phyloP scores from a whole-genome alignment of 768 basidiomycete genomes.

The Porpolomopsis calyptriformis region DNA sequence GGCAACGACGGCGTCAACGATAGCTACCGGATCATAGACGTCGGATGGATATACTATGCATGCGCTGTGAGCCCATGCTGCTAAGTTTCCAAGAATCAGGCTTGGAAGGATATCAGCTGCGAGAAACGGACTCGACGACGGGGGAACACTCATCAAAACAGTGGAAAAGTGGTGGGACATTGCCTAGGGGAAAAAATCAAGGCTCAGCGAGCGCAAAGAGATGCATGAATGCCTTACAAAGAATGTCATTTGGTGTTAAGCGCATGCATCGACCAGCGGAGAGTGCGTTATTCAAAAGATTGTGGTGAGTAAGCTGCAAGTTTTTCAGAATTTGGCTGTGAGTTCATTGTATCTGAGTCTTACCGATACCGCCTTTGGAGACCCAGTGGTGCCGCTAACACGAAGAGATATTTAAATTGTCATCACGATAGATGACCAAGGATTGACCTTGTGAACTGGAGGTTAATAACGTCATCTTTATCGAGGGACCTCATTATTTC shows the following conservation, averaged over 20 bases:
- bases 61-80: constrained; percentile 64
- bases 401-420: not conserved
- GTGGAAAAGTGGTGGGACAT: constrained; percentile 76
- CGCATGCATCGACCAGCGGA: constrained; percentile 64
- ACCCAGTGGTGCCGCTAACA: constrained; percentile 66
- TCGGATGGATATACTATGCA: constrained; percentile 69
- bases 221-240: constrained; percentile 38
- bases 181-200: constrained; percentile 39
- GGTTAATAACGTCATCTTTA: constrained; percentile 65
- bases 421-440: not conserved
- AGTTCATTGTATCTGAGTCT: constrained; percentile 12
- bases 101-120: constrained; percentile 31
- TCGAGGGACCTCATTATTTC: constrained; percentile 31
- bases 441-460: constrained; percentile 74
- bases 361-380: constrained; percentile 78
- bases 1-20: constrained; percentile 57
- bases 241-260: constrained; percentile 50
- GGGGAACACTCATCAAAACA: constrained; percentile 70
- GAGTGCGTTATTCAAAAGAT: constrained; percentile 68
- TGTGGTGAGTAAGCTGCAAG: constrained; percentile 60
- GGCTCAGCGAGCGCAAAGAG: too few relatives aligned
- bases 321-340: not conserved
- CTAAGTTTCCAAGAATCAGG: constrained; percentile 72
- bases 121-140: not conserved
- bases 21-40: constrained; percentile 48